Conservation (phyloP, 2,329 filamentous ascomycete genomes). For the Phyllachora maydis region DNA sequence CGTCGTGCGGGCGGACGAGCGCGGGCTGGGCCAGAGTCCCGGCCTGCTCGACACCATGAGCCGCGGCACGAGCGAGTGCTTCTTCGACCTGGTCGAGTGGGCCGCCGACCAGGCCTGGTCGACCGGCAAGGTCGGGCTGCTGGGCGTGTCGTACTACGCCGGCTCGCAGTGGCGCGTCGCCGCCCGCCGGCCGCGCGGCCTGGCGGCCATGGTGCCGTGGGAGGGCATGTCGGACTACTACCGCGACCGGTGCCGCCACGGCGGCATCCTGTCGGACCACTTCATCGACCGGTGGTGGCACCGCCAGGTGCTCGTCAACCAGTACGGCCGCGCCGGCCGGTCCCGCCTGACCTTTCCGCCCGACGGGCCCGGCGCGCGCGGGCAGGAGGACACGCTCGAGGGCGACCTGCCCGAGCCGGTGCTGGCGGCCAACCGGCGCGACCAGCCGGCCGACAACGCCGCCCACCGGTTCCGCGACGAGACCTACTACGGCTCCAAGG, state of each 20-base stretch:
- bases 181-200: constrained; percentile 20
- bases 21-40: constrained; percentile 23
- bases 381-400: constrained; percentile 29
- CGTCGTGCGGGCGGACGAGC: constrained; percentile 29
- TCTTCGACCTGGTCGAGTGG: constrained; percentile 29
- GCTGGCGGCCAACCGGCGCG: constrained; percentile 22
- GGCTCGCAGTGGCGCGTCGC: constrained; percentile 27
- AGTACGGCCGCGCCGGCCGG: constrained; percentile 33
- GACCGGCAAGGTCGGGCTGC: constrained; percentile 21
- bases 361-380: constrained; percentile 10
- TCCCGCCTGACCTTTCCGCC: constrained; percentile 10
- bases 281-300: constrained; percentile 50
- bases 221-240: constrained; percentile 34
- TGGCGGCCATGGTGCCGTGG: constrained; percentile 26
- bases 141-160: constrained; percentile 26
- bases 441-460: constrained; percentile 23
- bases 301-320: constrained; percentile 43
- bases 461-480: constrained; percentile 38
- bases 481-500: constrained; percentile 40
- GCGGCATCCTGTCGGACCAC: constrained; percentile 35
- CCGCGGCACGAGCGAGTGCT: constrained; percentile 22
- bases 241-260: constrained; percentile 35
- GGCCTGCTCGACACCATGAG: constrained; percentile 27
- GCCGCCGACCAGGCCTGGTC: constrained; percentile 23
- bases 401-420: constrained; percentile 33